Evolutionary conservation across 23 red algal species (phyloP).

Genomic region (Gracilaria domingensis): DNA sequence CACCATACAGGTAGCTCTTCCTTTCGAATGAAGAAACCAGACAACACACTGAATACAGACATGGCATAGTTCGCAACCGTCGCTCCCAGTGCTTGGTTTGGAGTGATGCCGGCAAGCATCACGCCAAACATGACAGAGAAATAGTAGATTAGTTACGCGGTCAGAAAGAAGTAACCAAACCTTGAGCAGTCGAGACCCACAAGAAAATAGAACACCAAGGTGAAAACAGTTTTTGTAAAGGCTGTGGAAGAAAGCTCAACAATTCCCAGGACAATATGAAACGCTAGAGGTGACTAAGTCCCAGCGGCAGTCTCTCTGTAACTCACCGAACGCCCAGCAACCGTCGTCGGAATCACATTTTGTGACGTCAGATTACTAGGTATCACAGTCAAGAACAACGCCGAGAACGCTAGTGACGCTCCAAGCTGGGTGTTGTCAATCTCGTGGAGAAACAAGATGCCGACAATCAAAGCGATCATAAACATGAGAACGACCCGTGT

Average conservation of each 20-base stretch:
- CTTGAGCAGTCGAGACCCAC: constrained; percentile 62
- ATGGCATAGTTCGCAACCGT: too few relatives aligned
- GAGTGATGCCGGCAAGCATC: too few relatives aligned
- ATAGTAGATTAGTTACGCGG: constrained; percentile 67
- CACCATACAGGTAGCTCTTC: constrained; percentile 77
- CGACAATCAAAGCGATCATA: too few relatives aligned
- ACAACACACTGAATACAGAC: too few relatives aligned
- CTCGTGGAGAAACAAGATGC: too few relatives aligned
- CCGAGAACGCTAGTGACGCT: constrained; percentile 56
- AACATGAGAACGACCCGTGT: constrained; percentile 73
- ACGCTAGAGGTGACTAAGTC: constrained; percentile 68
- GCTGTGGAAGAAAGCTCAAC: too few relatives aligned
- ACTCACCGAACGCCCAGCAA: constrained; percentile 77
- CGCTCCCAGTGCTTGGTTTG: too few relatives aligned
- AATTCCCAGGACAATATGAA: too few relatives aligned
- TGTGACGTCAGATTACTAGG: constrained; percentile 69
- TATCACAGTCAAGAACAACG: constrained; percentile 82
- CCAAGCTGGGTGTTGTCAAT: too few relatives aligned
- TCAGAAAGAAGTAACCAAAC: constrained; percentile 85
- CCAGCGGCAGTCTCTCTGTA: constrained; percentile 94
- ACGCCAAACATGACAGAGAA: too few relatives aligned
- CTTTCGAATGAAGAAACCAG: too few relatives aligned
- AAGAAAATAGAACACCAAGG: constrained; percentile 87
- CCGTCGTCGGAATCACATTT: constrained; percentile 81
- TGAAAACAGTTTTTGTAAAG: too few relatives aligned